Evolutionary conservation across 176 grass and related monocot species (phyloP).

Genomic region (Pharus latifolius): DNA sequence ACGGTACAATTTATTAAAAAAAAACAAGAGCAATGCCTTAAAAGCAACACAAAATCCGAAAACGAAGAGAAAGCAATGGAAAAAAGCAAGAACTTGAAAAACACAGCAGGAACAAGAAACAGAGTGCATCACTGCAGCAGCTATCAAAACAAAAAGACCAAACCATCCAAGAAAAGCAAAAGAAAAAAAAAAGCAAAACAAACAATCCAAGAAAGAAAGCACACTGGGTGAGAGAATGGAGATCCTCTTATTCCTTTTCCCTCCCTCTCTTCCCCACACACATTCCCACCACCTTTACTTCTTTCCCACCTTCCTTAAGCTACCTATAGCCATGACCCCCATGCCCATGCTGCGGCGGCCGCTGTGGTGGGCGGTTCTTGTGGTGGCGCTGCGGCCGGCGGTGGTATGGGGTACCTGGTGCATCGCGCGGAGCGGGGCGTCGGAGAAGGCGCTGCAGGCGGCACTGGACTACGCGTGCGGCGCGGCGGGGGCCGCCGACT

Average conservation of each 20-base stretch:
- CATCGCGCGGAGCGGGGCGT: constrained; percentile 44
- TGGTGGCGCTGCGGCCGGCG: background rate
- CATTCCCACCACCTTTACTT: constrained; percentile 23
- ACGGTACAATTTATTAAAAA: no score
- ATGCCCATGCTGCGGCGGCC: background rate
- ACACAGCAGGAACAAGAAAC: no score
- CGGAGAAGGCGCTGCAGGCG: constrained; percentile 20
- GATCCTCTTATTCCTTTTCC: constrained; percentile 1
- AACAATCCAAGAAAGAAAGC: background rate
- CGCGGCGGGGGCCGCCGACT: constrained; percentile 53
- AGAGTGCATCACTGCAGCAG: no score
- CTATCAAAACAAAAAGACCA: no score
- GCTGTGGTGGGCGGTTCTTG: background rate
- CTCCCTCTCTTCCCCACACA: background rate
- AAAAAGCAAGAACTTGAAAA: no score
- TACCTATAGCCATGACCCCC: background rate
- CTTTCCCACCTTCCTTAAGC: background rate
- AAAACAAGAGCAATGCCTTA: no score
- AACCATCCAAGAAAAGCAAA: background rate
- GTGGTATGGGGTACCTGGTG: constrained; percentile 28
- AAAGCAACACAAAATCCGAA: no score
- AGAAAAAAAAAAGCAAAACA: background rate
- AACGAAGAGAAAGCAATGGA: no score
- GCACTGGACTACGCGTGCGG: constrained; percentile 70
- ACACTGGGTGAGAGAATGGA: background rate